phyloP scores from a whole-genome alignment of 305 asterid species.

The Fraxinus ornus region DNA sequence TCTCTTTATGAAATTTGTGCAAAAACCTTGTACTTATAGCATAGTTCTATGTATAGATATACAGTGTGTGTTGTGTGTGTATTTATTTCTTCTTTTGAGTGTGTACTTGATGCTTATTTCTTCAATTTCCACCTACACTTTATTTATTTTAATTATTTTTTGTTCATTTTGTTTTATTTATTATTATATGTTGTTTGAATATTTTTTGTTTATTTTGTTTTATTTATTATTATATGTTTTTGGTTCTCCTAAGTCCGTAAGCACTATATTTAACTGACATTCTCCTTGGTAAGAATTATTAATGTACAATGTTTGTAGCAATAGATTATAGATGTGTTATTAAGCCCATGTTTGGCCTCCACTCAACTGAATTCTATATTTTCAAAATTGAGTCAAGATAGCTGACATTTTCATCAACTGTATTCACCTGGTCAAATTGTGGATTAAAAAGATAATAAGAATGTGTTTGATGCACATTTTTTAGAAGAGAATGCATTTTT shows the following conservation, averaged over 20 bases:
- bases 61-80: conserved; percentile 11
- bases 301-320: not conserved
- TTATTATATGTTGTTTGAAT: no score
- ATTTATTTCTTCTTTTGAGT: conserved; percentile 30
- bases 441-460: not conserved
- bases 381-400: not conserved
- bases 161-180: not conserved
- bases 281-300: not conserved
- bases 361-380: not conserved
- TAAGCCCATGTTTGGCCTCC: no score
- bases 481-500: no score
- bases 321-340: no score
- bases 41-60: conserved; percentile 20
- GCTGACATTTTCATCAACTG: not conserved
- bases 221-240: not conserved
- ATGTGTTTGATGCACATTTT: no score
- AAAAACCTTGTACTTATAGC: no score
- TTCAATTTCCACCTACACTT: conserved; percentile 34
- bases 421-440: not conserved
- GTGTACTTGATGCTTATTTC: conserved; percentile 16
- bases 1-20: no score
- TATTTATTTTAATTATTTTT: conserved; percentile 4
- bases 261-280: not conserved
- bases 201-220: no score
- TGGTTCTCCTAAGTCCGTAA: not conserved